Evolutionary conservation across 2,329 filamentous ascomycete genomes (phyloP).

Genomic region (Orbilia javanica): DNA sequence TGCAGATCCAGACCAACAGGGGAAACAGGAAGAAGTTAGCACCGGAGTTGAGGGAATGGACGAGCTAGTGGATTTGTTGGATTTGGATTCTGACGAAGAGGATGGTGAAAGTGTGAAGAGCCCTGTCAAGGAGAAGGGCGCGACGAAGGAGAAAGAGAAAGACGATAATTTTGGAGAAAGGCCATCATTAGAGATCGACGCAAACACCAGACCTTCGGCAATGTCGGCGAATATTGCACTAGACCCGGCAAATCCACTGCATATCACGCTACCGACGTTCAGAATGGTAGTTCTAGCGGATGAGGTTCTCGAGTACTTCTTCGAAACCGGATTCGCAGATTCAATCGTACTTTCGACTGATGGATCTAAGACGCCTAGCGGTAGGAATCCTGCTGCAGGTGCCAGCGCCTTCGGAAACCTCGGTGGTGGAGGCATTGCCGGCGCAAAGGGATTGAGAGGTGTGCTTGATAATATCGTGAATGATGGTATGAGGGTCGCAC

Average conservation of each 20-base stretch:
- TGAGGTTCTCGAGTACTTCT: slow-evolving; percentile 95
- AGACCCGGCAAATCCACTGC: slow-evolving; percentile 90
- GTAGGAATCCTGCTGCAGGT: slow-evolving; percentile 64
- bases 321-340: slow-evolving; percentile 92
- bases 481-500: slow-evolving; percentile 91
- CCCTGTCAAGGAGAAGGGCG: slow-evolving; percentile 54
- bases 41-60: slow-evolving; percentile 67
- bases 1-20: slow-evolving; percentile 82
- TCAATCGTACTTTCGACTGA: slow-evolving; percentile 82
- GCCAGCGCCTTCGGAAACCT: slow-evolving; percentile 66
- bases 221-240: slow-evolving; percentile 87
- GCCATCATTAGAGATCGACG: slow-evolving; percentile 58
- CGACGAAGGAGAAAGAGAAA: slow-evolving; percentile 59
- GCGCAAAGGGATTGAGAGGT: slow-evolving; percentile 82
- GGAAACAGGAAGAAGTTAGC: slow-evolving; percentile 69
- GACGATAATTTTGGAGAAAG: not conserved
- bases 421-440: slow-evolving; percentile 68
- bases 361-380: slow-evolving; percentile 61
- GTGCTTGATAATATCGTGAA: slow-evolving; percentile 98
- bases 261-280: slow-evolving; percentile 97
- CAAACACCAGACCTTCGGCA: slow-evolving; percentile 71
- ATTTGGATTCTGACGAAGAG: slow-evolving; percentile 63
- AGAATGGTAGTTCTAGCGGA: slow-evolving; percentile 98
- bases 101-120: slow-evolving; percentile 49
- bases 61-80: slow-evolving; percentile 67